A percentile compares a stretch with the other conserved stretches of the same genome.
These are phyloP conservation scores for Monosporascus sp. DNA, from an alignment of 2,329 filamentous ascomycete genomes.

Conservation along the genomic window DNA sequence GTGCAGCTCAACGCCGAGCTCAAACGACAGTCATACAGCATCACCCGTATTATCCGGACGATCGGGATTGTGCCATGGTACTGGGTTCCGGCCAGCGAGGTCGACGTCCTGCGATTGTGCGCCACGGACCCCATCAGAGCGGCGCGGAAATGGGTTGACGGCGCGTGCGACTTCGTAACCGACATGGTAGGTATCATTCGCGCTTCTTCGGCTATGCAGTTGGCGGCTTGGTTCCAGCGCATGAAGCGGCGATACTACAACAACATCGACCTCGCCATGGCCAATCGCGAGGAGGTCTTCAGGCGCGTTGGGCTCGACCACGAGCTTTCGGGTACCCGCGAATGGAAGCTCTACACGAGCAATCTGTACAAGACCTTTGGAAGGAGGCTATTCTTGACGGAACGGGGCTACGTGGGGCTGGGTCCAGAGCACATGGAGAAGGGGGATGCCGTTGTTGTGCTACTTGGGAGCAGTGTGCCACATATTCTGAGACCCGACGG, in stretches of 20 bases:
- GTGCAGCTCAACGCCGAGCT: slow-evolving; percentile 1
- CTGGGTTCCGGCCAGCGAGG: slow-evolving; percentile 9
- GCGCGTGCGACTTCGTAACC: not conserved
- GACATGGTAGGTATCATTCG: slow-evolving; percentile 2
- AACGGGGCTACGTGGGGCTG: slow-evolving; percentile 23
- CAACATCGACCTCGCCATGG: not conserved
- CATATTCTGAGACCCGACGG: slow-evolving; percentile 16
- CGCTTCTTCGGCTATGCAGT: slow-evolving; percentile 1
- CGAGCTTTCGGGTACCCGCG: not conserved
- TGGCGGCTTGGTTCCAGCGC: not conserved
- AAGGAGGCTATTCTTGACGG: slow-evolving; percentile 22
- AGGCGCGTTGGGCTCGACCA: not conserved
- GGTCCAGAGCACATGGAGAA: slow-evolving; percentile 16
- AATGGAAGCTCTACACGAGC: slow-evolving; percentile 8
- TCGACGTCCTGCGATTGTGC: slow-evolving; percentile 7
- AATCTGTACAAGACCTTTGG: slow-evolving; percentile 8
- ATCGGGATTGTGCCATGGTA: slow-evolving; percentile 10
- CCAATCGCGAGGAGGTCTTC: not conserved
- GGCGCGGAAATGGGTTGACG: slow-evolving; percentile 1
- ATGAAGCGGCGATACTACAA: not conserved
- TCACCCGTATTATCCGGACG: slow-evolving; percentile 7
- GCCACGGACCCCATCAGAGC: slow-evolving; percentile 8
- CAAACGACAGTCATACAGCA: not conserved
- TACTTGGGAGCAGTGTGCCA: slow-evolving; percentile 24
- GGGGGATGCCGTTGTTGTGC: slow-evolving; percentile 23